Conservation (phyloP, 306 rosid genomes). For the Cucurbita moschata region DNA sequence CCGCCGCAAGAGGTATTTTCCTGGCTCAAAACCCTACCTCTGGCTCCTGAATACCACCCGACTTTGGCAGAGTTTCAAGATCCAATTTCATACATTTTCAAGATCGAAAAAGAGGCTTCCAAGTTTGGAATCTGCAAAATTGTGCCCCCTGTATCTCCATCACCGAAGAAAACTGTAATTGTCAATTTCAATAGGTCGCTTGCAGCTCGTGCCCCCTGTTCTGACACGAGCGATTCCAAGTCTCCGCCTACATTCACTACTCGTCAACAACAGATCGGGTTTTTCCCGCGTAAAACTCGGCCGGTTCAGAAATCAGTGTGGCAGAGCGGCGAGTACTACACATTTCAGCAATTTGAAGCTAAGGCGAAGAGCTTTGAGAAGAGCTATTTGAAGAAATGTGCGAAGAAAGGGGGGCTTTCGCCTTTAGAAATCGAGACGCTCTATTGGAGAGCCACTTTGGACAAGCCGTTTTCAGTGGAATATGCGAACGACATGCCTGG, state of each 20-base stretch:
- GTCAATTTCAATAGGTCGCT: constrained; percentile 63
- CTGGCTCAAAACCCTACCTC: constrained; percentile 80
- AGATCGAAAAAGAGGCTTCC: constrained; percentile 97
- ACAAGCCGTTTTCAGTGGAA: constrained; percentile 83
- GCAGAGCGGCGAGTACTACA: constrained; percentile 89
- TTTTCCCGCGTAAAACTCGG: constrained; percentile 62
- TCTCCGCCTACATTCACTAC: constrained; percentile 79
- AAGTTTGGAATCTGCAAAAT: constrained; percentile 93
- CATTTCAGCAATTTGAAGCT: constrained; percentile 55
- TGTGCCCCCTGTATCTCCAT: constrained; percentile 72
- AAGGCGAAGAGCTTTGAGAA: constrained; percentile 79
- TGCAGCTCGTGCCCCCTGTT: constrained; percentile 26
- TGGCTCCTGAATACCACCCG: constrained; percentile 83
- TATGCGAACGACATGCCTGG: constrained; percentile 99
- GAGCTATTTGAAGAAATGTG: constrained; percentile 33
- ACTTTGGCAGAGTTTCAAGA: constrained; percentile 73
- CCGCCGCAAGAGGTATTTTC: constrained; percentile 53
- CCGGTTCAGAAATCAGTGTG: constrained; percentile 88
- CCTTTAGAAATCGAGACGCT: constrained; percentile 65
- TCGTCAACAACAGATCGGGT: constrained; percentile 99
- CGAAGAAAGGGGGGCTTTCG: constrained; percentile 30
- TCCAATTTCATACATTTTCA: constrained; percentile 94
- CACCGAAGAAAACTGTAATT: constrained; percentile 63
- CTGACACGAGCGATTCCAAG: constrained; percentile 15
- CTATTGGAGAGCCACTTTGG: constrained; percentile 89